Base-by-base conservation (phyloP, 139 green algal species). In the Raphidocelis subcapitata region DNA sequence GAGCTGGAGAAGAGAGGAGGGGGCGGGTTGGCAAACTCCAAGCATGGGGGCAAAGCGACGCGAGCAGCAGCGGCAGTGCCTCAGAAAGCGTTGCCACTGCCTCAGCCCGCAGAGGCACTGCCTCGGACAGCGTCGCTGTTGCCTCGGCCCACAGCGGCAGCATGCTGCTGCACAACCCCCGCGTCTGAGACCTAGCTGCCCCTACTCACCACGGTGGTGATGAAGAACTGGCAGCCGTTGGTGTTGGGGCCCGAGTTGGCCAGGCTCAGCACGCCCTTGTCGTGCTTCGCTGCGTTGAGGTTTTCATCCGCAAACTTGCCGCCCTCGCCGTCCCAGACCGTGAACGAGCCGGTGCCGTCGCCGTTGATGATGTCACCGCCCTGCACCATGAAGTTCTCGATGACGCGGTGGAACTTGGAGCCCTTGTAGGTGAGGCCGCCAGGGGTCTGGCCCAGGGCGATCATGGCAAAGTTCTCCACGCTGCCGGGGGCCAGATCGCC, bases 241-340 rank as follows among this genome's bases (percentile, higher is more conserved):
- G 52, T 67, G 63, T 78, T 63, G 37, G 36, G 72, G 46, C 68
- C 73, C 81, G 41, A 65, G 74, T 89, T 88, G 26, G 79, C 92
- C 82, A 92, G 93, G 54, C 91, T 97, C 32, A 99, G 82, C 57
- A 99, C 77, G 5, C 96, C 96, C 3, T 94, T 89, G 16, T 95
- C 96, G 18, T 95, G 99, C 79, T 99, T 95, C 67, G 85, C 94
- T 14, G 28, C 94, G 31, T 84, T 85, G 69, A 99, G 99, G 66
- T 92, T 94, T 63, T 99, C 96, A 72, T 99, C 96, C 29, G 87
- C 86, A 86, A 97, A 99, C 16, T 87, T 85, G 46, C 65, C 92
- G 44, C 96, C 96, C 69, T 99, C 12, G 31, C 57, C 31, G 31
- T 44, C 32, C 57, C 31, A 99, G 54, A 99, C 99, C 73, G 82